Base-by-base conservation (phyloP, 345 rosid species). In the Melaleuca alternifolia region DNA sequence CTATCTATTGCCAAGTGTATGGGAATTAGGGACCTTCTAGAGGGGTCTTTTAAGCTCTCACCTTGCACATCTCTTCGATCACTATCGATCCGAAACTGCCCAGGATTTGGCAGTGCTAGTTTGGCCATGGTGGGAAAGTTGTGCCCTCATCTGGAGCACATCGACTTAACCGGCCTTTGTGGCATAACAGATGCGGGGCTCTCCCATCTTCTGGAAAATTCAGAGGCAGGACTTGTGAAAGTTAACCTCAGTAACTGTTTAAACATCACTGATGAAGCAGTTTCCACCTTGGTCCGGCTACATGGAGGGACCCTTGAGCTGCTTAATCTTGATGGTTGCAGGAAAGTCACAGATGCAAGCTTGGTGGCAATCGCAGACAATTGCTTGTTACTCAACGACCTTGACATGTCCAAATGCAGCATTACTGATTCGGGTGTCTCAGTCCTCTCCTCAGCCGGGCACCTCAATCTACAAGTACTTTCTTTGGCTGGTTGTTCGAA, bases 261-360 rank as follows among this genome's bases (percentile, higher is more conserved):
- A 71, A 94, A 93, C 88, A 54, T 95, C 86, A 91, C 96, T 0
- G 94, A 94, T 86, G 91, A 90, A 85, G 92, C 91, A 4, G 90
- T 94, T 50, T 86, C 84, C 28, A 87, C 90, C 84, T 86, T 95
- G 88, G 86, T 92, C 20, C 89, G 87, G 88, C 89, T 87, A 76
- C 95, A 95, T 24, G 93, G 98, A 51, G 90, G 90, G 91, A 93
- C 96, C 44, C 93, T 95, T 1, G 92, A 95, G 85, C 57, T 89
- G 76, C 90, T 95, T 62, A 94, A 90, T 90, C 91, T 95, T 56
- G 94, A 92, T 51, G 95, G 96, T 23, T 95, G 98, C 90, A 91
- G 89, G 89, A 95, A 89, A 92, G 92, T 95, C 28, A 91, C 94
- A 4, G 96, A 95, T 89, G 89, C 92, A 51, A 95, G 96, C 86